Conservation (phyloP, 2,329 filamentous ascomycete species). For the Claviceps cyperi region DNA sequence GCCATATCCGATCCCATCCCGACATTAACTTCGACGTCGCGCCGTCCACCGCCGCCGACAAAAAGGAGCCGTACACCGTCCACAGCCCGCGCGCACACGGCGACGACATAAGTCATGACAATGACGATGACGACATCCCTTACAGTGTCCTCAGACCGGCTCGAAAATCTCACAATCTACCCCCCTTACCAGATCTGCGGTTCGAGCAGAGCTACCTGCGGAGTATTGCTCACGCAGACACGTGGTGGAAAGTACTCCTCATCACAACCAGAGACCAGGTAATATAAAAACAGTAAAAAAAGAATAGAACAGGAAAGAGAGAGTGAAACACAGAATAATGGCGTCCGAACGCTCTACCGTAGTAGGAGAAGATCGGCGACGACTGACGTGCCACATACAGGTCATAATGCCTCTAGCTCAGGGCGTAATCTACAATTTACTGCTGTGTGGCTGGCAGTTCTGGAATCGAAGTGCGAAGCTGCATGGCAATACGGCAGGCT, state of each 20-base stretch:
- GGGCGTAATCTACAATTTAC: conserved; percentile 76
- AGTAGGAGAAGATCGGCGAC: too few species aligned
- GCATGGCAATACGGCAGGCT: conserved; percentile 62
- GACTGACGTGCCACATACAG: conserved; percentile 25
- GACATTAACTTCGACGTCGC: conserved; percentile 64
- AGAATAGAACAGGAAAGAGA: not conserved
- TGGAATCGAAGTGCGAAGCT: conserved; percentile 74
- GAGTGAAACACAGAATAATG: not conserved
- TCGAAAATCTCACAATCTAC: conserved; percentile 32
- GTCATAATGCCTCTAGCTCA: conserved; percentile 77
- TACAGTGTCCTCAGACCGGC: conserved; percentile 47
- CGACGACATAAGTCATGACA: conserved; percentile 23
- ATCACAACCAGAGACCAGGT: conserved; percentile 88
- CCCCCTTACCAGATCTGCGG: conserved; percentile 70
- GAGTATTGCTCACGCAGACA: conserved; percentile 68
- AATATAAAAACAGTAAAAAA: conserved; percentile 7
- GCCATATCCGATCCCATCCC: conserved; percentile 59
- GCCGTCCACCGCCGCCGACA: conserved; percentile 60
- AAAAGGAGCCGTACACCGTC: conserved; percentile 24
- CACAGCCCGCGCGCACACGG: conserved; percentile 10
- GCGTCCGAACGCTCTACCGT: not conserved
- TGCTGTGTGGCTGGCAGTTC: conserved; percentile 73
- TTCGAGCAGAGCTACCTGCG: conserved; percentile 98
- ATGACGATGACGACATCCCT: conserved; percentile 57
- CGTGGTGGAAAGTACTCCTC: conserved; percentile 63